Evolutionary conservation across 805 yeast genomes (phyloP).

Genomic region (Ogataea sp.): DNA sequence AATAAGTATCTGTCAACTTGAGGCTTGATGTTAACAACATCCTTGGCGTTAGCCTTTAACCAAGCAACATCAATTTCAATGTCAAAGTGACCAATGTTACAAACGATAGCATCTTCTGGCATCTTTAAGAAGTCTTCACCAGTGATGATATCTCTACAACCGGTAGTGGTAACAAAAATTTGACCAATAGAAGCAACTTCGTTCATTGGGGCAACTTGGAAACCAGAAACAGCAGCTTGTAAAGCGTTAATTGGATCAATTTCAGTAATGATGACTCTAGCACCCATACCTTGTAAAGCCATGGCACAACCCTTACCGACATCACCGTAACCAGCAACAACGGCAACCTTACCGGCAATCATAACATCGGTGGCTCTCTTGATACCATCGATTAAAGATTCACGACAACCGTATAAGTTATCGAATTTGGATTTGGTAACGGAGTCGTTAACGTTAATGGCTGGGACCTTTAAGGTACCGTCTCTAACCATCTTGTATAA

Average conservation of each 20-base stretch:
- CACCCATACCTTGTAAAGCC: conserved; percentile 99
- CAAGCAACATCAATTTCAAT: conserved; percentile 99
- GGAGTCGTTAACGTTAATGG: conserved; percentile 97
- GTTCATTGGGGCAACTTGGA: conserved; percentile 92
- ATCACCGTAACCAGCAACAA: conserved; percentile 99
- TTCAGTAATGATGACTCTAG: conserved; percentile 95
- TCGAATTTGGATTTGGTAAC: conserved; percentile 99
- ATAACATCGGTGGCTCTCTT: conserved; percentile 99
- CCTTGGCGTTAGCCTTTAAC: conserved; percentile 90
- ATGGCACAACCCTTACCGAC: conserved; percentile 99
- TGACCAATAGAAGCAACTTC: conserved; percentile 92
- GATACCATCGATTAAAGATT: conserved; percentile 96
- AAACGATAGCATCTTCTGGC: conserved; percentile 99
- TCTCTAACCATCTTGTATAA: conserved; percentile 93
- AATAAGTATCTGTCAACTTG: conserved; percentile 97
- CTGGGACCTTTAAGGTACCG: conserved; percentile 89
- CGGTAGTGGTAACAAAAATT: conserved; percentile 98
- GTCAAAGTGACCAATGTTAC: conserved; percentile 99
- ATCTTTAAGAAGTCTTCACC: conserved; percentile 78
- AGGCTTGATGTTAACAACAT: conserved; percentile 95
- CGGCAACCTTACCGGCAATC: conserved; percentile 99
- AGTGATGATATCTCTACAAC: conserved; percentile 96
- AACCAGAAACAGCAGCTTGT: conserved; percentile 99
- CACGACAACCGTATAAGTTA: conserved; percentile 99
- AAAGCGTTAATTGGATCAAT: conserved; percentile 98